phyloP scores from a whole-genome alignment of 352 stramenopile species.

The Aphanomyces invadans region DNA sequence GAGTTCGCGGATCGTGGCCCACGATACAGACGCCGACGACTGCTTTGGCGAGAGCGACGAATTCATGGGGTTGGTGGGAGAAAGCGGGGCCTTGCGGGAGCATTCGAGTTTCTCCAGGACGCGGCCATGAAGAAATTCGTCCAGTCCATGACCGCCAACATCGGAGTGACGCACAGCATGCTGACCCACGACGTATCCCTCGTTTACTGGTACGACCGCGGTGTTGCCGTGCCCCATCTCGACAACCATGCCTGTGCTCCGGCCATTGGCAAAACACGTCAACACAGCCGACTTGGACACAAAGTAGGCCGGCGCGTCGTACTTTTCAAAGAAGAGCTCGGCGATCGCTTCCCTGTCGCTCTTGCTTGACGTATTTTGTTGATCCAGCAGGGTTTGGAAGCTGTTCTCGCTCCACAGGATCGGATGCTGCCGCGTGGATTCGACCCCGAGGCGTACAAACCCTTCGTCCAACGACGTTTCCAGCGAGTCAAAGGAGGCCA shows the following conservation, averaged over 20 bases:
- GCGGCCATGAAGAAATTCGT: too few species aligned
- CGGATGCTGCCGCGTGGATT: background rate
- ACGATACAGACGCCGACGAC: constrained; percentile 29
- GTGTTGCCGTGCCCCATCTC: constrained; percentile 74
- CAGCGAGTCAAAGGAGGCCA: constrained; percentile 43
- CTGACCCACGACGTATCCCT: constrained; percentile 67
- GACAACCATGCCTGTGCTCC: constrained; percentile 69
- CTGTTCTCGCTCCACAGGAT: constrained; percentile 21
- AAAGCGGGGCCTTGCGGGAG: constrained; percentile 30
- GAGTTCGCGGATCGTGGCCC: constrained; percentile 54
- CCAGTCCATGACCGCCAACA: too few species aligned
- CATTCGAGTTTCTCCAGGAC: constrained; percentile 32
- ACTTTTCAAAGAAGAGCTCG: constrained; percentile 78
- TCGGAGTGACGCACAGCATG: constrained; percentile 47
- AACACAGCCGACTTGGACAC: constrained; percentile 75
- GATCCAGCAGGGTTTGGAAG: constrained; percentile 24
- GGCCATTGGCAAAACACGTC: constrained; percentile 73
- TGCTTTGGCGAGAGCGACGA: constrained; percentile 25
- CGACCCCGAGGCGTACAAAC: background rate
- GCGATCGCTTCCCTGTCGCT: constrained; percentile 55
- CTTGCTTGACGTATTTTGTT: background rate
- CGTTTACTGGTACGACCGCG: constrained; percentile 65
- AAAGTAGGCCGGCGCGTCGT: constrained; percentile 65
- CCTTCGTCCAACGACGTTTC: constrained; percentile 23
- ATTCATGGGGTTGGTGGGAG: constrained; percentile 25